Evolutionary conservation across 1,139 yeast species (phyloP).

Genomic region (Debaryomycetaceae sp.): DNA sequence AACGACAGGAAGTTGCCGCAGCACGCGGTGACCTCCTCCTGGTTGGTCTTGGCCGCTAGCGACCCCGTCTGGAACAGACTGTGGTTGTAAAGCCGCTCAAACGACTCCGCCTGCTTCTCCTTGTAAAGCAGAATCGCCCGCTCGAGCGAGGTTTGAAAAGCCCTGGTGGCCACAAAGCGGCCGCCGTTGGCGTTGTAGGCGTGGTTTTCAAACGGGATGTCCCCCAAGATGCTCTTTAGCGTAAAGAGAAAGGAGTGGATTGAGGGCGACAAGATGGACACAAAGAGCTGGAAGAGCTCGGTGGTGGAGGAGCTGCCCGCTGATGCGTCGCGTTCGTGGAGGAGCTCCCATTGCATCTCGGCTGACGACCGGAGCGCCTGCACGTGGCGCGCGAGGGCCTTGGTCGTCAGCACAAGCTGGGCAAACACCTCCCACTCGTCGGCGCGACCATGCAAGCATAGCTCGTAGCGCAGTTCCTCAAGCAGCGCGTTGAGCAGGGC

Average conservation of each 20-base stretch:
- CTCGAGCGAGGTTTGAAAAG: conserved; percentile 45
- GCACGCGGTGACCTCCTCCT: conserved; percentile 80
- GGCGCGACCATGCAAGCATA: conserved; percentile 51
- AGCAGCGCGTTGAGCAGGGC: conserved; percentile 37
- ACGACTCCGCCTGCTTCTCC: conserved; percentile 52
- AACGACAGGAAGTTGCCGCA: conserved; percentile 77
- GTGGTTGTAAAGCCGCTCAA: conserved; percentile 56
- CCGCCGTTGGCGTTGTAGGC: conserved; percentile 3
- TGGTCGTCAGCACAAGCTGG: conserved; percentile 48
- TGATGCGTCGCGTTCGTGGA: conserved; percentile 23
- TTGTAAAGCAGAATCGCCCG: conserved; percentile 54
- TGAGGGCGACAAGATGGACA: conserved; percentile 67
- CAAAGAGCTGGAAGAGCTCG: conserved; percentile 59
- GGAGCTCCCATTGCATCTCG: conserved; percentile 58
- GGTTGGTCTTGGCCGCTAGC: conserved; percentile 49
- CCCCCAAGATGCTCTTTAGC: conserved; percentile 54
- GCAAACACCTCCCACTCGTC: conserved; percentile 43
- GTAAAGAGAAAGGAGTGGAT: conserved; percentile 65
- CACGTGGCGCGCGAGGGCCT: conserved; percentile 51
- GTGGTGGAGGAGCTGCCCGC: conserved; percentile 2
- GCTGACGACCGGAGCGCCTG: conserved; percentile 68
- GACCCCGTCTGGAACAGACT: conserved; percentile 40
- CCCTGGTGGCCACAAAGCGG: conserved; percentile 33
- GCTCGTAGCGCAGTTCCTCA: conserved; percentile 64
- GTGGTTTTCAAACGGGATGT: conserved; percentile 52